Base-by-base conservation (phyloP, 345 rosid species). In the Populus ilicifolia region DNA sequence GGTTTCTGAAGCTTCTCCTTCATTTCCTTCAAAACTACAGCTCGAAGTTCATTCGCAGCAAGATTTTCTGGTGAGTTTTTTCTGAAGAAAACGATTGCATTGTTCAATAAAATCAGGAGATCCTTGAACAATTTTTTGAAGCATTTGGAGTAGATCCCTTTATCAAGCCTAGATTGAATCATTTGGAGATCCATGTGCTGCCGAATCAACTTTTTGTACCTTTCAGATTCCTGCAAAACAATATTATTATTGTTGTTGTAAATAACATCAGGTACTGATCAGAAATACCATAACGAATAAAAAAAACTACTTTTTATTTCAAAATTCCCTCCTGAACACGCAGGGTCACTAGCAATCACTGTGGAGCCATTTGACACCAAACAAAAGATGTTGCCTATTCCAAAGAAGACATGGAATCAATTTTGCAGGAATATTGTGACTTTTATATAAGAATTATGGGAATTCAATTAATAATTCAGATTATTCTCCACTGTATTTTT, bases 131-230 rank as follows among this genome's bases (percentile, higher is more conserved):
- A 89, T 54, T 73, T 84, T 74, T 63, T 78, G 69, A 43, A 69
- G 78, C 87, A 85, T 52, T 74, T 80, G 59, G 88, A 62, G 81
- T 92, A 90, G 73, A 73, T 82, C 64, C 86, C 88, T 39, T 82
- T 83, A 66, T 89, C 83, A 1, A 88, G 84, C 75, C 94, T 85
- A 18, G 48, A 75, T 72, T 80, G 84, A 41, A 92, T 82, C 4
- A 77, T 84, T 50, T 85, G 86, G 41, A 90, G 83, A 77, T 92
- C 94, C 10, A 88, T 69, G 78, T 87, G 94, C 50, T 92, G 94
- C 74, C 83, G 77, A 33, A 92, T 80, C 71, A 88, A 56, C 66
- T 72, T 84, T 39, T 30, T 76, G 85, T 88, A 90, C 70, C 83
- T 76, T 0, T 78, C 52, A 27, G 84, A 82, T 82, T 89, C 92